Evolutionary conservation across 1,284 basidiomycete genomes (phyloP).

Genomic region (Mrakiaceae sp.): DNA sequence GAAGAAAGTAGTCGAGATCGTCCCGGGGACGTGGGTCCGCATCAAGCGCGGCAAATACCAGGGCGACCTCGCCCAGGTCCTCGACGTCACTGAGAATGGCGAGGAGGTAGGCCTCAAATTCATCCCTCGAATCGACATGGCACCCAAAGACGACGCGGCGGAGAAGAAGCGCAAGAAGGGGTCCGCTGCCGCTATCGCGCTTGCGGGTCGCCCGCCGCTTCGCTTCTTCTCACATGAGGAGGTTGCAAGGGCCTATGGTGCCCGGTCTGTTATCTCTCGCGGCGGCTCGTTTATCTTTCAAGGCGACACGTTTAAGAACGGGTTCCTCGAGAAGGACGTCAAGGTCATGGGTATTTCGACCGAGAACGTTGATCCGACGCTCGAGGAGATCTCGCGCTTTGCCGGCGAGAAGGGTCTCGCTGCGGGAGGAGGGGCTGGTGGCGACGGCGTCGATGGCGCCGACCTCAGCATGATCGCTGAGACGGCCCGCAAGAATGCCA

Average conservation of each 20-base stretch:
- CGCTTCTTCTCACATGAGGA: conserved; percentile 92
- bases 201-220: conserved; percentile 69
- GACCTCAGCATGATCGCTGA: conserved; percentile 75
- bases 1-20: conserved; percentile 78
- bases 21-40: conserved; percentile 86
- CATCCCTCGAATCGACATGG: conserved; percentile 92
- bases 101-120: conserved; percentile 90
- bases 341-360: conserved; percentile 64
- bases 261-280: conserved; percentile 58
- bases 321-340: conserved; percentile 95
- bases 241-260: conserved; percentile 74
- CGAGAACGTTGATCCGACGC: conserved; percentile 86
- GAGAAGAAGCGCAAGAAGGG: conserved; percentile 31
- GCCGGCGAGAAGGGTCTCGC: conserved; percentile 38
- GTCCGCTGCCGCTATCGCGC: conserved; percentile 23
- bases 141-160: conserved; percentile 62
- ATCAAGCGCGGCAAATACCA: conserved; percentile 88
- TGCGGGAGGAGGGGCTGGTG: conserved; percentile 10
- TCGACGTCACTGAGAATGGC: conserved; percentile 86
- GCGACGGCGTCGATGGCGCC: conserved; percentile 20
- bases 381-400: conserved; percentile 93
- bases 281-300: conserved; percentile 72
- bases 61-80: conserved; percentile 88
- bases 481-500: conserved; percentile 71
- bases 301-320: conserved; percentile 85